A percentile compares a stretch with the other conserved stretches of the same genome.
Conservation (phyloP, 83 land plant species). For the Diphasiastrum complanatum region DNA sequence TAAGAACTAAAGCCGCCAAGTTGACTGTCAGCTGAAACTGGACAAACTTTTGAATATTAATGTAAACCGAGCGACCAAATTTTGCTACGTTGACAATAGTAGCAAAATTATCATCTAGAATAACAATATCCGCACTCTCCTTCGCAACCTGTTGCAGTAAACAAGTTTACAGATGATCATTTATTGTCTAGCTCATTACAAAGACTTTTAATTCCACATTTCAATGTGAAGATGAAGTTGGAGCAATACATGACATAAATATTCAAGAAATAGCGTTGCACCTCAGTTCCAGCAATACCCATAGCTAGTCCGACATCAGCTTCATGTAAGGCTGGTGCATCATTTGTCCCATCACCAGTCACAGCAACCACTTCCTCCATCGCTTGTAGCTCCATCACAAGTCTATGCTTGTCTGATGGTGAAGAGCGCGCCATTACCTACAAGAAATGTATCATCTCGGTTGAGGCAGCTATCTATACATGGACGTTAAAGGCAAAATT, state of each 20-base stretch:
- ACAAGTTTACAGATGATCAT: too few relatives aligned
- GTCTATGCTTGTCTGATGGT: constrained; percentile 59
- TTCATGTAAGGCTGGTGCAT: constrained; percentile 90
- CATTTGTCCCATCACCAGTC: constrained; percentile 93
- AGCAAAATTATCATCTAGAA: constrained; percentile 74
- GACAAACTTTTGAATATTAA: constrained; percentile 82
- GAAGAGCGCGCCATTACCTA: constrained; percentile 80
- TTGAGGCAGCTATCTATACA: background rate
- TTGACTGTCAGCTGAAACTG: constrained; percentile 86
- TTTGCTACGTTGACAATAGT: constrained; percentile 72
- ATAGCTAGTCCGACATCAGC: constrained; percentile 83
- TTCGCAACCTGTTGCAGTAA: constrained; percentile 92
- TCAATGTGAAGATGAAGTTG: too few relatives aligned
- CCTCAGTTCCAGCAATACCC: constrained; percentile 86
- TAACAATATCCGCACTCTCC: constrained; percentile 77
- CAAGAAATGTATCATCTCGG: background rate
- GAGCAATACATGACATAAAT: too few relatives aligned
- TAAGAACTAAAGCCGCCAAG: constrained; percentile 62
- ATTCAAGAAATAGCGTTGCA: too few relatives aligned
- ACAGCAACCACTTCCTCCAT: constrained; percentile 76
- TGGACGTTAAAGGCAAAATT: background rate
- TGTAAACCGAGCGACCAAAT: constrained; percentile 85
- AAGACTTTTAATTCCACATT: too few relatives aligned
- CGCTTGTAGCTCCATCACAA: constrained; percentile 56
- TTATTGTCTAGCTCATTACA: too few relatives aligned